Percentiles rank a stretch among this genome's conserved stretches.
These are phyloP conservation scores for Amorphotheca resinae DNA, from an alignment of 495 filamentous ascomycete species.

Conservation along the genomic window DNA sequence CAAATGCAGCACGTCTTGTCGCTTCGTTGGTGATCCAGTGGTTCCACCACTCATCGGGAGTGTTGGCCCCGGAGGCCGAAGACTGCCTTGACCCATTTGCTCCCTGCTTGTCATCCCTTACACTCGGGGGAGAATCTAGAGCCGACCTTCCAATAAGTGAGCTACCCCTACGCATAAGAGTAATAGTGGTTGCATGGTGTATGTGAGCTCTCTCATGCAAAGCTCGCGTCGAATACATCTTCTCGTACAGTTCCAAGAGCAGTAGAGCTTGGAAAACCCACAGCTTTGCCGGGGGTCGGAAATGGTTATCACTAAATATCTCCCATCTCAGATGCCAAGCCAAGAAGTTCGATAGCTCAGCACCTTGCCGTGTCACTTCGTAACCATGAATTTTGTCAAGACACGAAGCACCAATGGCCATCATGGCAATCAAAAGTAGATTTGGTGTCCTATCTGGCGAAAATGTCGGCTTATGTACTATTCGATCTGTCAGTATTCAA, in stretches of 20 bases:
- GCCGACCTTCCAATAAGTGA: slow-evolving; percentile 85
- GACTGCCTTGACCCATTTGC: slow-evolving; percentile 46
- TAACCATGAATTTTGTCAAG: slow-evolving; percentile 69
- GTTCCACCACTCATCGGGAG: slow-evolving; percentile 86
- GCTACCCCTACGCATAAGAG: slow-evolving; percentile 84
- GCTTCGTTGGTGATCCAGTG: slow-evolving; percentile 94
- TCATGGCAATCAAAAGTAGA: slow-evolving; percentile 80
- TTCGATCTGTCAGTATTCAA: not conserved
- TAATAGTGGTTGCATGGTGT: slow-evolving; percentile 91
- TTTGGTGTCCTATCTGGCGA: slow-evolving; percentile 74
- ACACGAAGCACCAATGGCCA: slow-evolving; percentile 85
- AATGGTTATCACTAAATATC: slow-evolving; percentile 75
- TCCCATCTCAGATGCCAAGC: slow-evolving; percentile 82
- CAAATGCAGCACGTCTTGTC: slow-evolving; percentile 82
- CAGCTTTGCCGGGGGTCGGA: slow-evolving; percentile 88
- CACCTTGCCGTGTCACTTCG: slow-evolving; percentile 56
- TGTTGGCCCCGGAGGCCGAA: slow-evolving; percentile 46
- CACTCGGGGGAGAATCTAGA: slow-evolving; percentile 75
- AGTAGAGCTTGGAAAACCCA: slow-evolving; percentile 94
- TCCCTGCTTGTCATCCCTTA: slow-evolving; percentile 49
- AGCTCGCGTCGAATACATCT: slow-evolving; percentile 84
- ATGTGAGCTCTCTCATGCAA: slow-evolving; percentile 95
- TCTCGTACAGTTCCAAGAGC: slow-evolving; percentile 87
- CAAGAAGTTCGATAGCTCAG: slow-evolving; percentile 72
- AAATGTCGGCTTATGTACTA: slow-evolving; percentile 83